These are phyloP conservation scores for Aspergillus sp. DNA, from an alignment of 2,329 filamentous ascomycete genomes.

Conservation along the genomic window DNA sequence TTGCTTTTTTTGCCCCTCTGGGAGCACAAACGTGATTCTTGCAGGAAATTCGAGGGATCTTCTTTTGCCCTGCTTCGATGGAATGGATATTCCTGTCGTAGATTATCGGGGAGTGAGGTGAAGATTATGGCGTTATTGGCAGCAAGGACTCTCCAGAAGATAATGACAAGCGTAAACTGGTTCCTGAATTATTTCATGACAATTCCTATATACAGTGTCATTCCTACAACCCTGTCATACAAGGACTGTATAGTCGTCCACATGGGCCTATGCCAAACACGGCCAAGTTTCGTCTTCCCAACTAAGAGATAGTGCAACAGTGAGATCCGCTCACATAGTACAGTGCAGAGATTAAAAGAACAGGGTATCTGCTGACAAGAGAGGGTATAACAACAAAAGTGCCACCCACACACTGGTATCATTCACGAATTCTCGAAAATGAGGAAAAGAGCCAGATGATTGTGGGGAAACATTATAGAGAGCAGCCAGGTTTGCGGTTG, in stretches of 20 bases:
- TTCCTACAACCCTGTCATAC: conserved; percentile 1
- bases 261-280: not conserved
- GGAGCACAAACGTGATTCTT: not conserved
- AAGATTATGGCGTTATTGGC: not conserved
- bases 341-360: conserved; percentile 18
- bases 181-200: conserved; percentile 7
- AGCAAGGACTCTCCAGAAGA: not conserved
- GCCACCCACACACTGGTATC: conserved; percentile 26
- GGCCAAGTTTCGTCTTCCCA: not conserved
- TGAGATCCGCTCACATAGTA: conserved; percentile 3
- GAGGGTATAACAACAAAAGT: conserved; percentile 15
- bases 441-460: conserved; percentile 16
- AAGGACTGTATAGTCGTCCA: not conserved
- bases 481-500: not conserved
- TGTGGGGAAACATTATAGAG: conserved; percentile 1
- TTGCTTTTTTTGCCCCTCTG: not conserved
- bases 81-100: too few species aligned
- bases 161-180: not conserved
- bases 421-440: conserved; percentile 3
- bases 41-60: not conserved
- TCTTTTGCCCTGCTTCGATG: not conserved
- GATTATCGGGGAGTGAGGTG: not conserved
- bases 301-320: not conserved
- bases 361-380: conserved; percentile 42
- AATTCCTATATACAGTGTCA: conserved; percentile 12